These are phyloP conservation scores for Penicillium sp. DNA, from an alignment of 2,329 filamentous ascomycete species.

Conservation along the genomic window DNA sequence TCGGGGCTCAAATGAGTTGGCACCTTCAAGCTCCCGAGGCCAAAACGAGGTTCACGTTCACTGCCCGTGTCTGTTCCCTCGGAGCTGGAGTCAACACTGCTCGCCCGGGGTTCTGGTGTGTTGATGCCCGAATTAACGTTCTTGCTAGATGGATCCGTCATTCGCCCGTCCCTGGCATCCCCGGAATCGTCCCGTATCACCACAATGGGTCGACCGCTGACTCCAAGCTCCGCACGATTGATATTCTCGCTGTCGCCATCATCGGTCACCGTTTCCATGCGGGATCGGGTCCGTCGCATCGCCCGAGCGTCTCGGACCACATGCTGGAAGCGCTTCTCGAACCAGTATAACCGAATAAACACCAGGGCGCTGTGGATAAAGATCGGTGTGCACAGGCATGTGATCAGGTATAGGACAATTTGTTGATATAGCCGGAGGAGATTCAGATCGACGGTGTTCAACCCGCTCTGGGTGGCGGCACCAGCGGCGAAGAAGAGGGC, in stretches of 20 bases:
- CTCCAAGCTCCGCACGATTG: constrained; percentile 31
- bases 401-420: constrained; percentile 60
- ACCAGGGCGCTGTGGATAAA: constrained; percentile 79
- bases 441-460: constrained; percentile 70
- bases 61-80: constrained; percentile 10
- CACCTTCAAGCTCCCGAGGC: constrained; percentile 47
- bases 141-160: constrained; percentile 17
- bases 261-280: constrained; percentile 45
- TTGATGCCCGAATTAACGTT: constrained; percentile 21
- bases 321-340: constrained; percentile 87
- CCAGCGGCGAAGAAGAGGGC: constrained; percentile 81
- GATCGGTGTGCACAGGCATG: constrained; percentile 72
- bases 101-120: constrained; percentile 16
- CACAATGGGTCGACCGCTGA: constrained; percentile 33
- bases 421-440: constrained; percentile 63
- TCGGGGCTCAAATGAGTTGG: constrained; percentile 53
- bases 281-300: constrained; percentile 57
- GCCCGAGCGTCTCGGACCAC: constrained; percentile 64
- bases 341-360: constrained; percentile 91
- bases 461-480: constrained; percentile 78
- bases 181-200: constrained; percentile 30
- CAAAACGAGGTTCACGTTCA: constrained; percentile 32
- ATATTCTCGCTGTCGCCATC: constrained; percentile 35
- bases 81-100: constrained; percentile 15
- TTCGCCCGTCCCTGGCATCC: constrained; percentile 19